These are phyloP conservation scores for Corinectria fuckeliana DNA, from an alignment of 2,329 filamentous ascomycete species.

Conservation along the genomic window DNA sequence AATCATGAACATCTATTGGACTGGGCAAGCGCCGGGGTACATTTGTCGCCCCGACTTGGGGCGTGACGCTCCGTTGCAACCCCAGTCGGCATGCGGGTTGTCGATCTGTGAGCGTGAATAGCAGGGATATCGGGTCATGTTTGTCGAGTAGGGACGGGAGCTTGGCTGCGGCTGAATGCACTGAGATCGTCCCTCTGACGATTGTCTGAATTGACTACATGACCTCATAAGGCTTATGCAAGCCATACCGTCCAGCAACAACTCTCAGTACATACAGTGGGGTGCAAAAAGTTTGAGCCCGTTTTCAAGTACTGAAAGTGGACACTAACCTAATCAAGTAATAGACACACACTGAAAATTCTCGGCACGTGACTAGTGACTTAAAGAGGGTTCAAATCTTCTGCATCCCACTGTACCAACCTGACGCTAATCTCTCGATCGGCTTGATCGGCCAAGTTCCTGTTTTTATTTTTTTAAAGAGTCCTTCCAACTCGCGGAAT, in stretches of 20 bases:
- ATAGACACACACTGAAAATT: too few species aligned
- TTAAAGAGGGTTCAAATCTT: too few species aligned
- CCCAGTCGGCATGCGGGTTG: constrained; percentile 14
- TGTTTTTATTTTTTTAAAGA: neutral
- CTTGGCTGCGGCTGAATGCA: constrained; percentile 7
- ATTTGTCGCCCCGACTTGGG: constrained; percentile 7
- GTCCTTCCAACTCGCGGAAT: neutral
- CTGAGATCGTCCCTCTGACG: neutral
- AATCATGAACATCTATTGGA: constrained; percentile 16
- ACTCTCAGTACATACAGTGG: too few species aligned
- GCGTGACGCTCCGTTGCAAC: constrained; percentile 15
- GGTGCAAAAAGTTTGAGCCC: too few species aligned
- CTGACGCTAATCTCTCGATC: neutral
- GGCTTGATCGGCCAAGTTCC: too few species aligned
- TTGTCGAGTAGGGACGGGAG: constrained; percentile 4
- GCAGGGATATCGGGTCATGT: constrained; percentile 12
- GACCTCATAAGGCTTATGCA: neutral
- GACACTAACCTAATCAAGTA: too few species aligned
- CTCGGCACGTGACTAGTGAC: too few species aligned
- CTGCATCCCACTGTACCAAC: too few species aligned
- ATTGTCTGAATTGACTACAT: neutral
- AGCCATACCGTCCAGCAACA: neutral
- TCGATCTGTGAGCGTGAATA: constrained; percentile 9
- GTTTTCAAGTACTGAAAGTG: too few species aligned
- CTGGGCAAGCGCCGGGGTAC: constrained; percentile 1